Conservation (phyloP, 2,329 filamentous ascomycete genomes). For the Fragosphaeria purpurea region DNA sequence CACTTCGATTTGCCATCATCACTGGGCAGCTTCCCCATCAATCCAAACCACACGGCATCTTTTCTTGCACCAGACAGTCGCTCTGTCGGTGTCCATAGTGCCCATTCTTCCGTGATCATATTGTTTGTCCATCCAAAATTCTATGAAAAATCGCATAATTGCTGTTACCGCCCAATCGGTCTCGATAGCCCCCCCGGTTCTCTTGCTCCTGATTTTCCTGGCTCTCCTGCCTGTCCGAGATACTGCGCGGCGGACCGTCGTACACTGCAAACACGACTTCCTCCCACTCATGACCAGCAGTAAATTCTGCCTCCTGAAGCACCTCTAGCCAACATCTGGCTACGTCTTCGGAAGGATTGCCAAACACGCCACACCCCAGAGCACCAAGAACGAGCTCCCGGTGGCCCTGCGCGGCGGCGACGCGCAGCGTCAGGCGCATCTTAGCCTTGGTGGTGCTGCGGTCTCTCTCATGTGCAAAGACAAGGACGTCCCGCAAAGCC, state of each 20-base stretch:
- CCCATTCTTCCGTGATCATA: too few relatives aligned
- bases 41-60: too few relatives aligned
- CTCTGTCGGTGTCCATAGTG: background rate
- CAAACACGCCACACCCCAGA: constrained; percentile 58
- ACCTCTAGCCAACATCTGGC: constrained; percentile 53
- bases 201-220: constrained; percentile 20
- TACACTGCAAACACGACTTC: constrained; percentile 55
- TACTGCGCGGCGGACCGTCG: constrained; percentile 20
- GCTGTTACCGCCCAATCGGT: constrained; percentile 23
- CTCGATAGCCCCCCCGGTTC: background rate
- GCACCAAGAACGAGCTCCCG: constrained; percentile 55
- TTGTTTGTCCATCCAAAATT: constrained; percentile 25
- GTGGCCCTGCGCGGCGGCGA: constrained; percentile 46
- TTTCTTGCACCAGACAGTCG: constrained; percentile 14
- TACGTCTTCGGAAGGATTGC: constrained; percentile 51
- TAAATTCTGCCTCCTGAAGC: constrained; percentile 49
- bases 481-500: constrained; percentile 9
- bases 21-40: too few relatives aligned
- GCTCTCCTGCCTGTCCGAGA: constrained; percentile 9
- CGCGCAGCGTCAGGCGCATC: constrained; percentile 50
- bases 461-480: constrained; percentile 33
- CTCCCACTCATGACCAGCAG: constrained; percentile 50
- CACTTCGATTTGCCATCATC: too few relatives aligned
- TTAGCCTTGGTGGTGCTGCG: constrained; percentile 49
- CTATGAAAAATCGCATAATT: constrained; percentile 43